Evolutionary conservation across 2,329 filamentous ascomycete species (phyloP).

Genomic region (Juglanconis juglandina): DNA sequence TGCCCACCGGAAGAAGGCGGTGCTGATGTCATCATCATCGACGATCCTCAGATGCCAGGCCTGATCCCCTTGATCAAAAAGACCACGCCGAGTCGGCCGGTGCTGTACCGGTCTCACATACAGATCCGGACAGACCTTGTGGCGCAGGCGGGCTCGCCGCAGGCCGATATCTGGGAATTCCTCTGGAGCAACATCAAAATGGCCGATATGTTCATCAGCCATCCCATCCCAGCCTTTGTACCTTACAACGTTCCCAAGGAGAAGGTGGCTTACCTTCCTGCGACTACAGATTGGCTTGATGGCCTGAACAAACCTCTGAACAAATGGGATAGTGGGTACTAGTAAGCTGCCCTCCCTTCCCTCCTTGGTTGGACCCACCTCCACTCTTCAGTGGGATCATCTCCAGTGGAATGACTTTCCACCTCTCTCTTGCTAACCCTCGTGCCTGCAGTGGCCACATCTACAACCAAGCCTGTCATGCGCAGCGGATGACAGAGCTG

Average conservation of each 20-base stretch:
- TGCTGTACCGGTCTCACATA: slow-evolving; percentile 80
- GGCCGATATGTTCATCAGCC: slow-evolving; percentile 77
- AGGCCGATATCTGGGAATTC: slow-evolving; percentile 71
- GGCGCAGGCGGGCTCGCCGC: slow-evolving; percentile 59
- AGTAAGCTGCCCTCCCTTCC: slow-evolving; percentile 30
- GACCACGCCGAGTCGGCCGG: slow-evolving; percentile 66
- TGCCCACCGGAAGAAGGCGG: slow-evolving; percentile 63
- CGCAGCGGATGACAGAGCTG: slow-evolving; percentile 58
- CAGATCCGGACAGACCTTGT: slow-evolving; percentile 75
- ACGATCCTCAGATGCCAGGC: slow-evolving; percentile 81
- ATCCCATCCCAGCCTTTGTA: slow-evolving; percentile 74
- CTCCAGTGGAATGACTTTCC: no score
- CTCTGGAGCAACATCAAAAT: slow-evolving; percentile 69
- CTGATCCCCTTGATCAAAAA: slow-evolving; percentile 73
- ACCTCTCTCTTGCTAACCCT: no score
- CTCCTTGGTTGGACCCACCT: no score
- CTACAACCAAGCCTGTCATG: slow-evolving; percentile 62
- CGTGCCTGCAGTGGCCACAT: slow-evolving; percentile 50
- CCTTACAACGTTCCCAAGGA: slow-evolving; percentile 62
- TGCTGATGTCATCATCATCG: slow-evolving; percentile 73
- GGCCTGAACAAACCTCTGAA: slow-evolving; percentile 74
- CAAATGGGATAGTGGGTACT: slow-evolving; percentile 69
- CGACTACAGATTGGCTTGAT: slow-evolving; percentile 80
- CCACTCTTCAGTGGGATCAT: no score
- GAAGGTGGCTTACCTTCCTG: slow-evolving; percentile 72